Conservation (phyloP, 345 rosid genomes). For the Hibiscus tridactylites region DNA sequence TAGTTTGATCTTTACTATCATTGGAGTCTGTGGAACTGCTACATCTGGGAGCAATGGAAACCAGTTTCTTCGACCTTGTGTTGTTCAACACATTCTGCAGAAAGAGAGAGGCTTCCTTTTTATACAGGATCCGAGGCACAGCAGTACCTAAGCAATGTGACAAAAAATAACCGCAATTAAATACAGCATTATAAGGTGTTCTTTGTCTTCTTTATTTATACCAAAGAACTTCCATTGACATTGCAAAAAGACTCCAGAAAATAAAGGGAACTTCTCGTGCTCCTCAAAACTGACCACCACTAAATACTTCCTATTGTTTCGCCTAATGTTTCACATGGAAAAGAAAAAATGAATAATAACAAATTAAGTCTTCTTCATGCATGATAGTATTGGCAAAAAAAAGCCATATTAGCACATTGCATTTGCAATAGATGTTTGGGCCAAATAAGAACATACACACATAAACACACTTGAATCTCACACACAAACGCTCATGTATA, state of each 20-base stretch:
- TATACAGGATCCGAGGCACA: constrained; percentile 11
- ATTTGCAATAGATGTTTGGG: background rate
- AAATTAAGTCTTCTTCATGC: background rate
- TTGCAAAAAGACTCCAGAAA: background rate
- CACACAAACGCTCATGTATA: background rate
- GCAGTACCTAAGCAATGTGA: constrained; percentile 25
- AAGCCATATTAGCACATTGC: background rate
- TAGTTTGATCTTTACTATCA: constrained; percentile 26
- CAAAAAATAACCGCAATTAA: background rate
- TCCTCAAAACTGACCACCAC: background rate
- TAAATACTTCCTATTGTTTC: background rate
- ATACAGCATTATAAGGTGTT: constrained; percentile 2
- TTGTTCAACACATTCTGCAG: constrained; percentile 13
- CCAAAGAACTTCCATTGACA: background rate
- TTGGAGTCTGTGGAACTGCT: constrained; percentile 34
- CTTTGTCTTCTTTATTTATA: background rate
- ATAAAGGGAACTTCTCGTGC: background rate
- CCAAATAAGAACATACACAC: background rate
- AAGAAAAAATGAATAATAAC: background rate
- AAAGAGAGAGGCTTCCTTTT: constrained; percentile 10
- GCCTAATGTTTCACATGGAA: background rate
- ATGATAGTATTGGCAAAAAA: background rate
- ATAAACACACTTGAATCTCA: background rate
- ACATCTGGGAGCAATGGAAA: constrained; percentile 25
- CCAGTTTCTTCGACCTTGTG: constrained; percentile 20